Evolutionary conservation across 371 early-diverging fungal genomes (phyloP).

Genomic region (Mortierella sp.): DNA sequence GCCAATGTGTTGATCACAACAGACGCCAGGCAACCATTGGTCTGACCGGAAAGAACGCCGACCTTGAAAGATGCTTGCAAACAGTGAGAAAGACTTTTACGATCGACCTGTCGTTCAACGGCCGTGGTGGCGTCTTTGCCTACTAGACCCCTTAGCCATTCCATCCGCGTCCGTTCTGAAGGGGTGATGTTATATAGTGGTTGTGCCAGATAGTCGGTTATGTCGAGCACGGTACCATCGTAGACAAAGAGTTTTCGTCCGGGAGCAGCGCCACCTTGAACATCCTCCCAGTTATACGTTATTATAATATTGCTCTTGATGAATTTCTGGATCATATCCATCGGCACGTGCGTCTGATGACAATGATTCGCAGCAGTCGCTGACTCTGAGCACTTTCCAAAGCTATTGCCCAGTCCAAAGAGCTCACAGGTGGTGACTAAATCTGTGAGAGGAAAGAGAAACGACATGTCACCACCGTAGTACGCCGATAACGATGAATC

Average conservation of each 20-base stretch:
- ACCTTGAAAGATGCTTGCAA: conserved; percentile 67
- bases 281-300: conserved; percentile 19
- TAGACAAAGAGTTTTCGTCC: conserved; percentile 45
- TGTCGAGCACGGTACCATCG: conserved; percentile 53
- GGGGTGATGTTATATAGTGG: conserved; percentile 7
- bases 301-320: conserved; percentile 14
- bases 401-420: conserved; percentile 22
- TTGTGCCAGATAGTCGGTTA: conserved; percentile 48
- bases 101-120: conserved; percentile 22
- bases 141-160: conserved; percentile 42
- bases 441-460: conserved; percentile 40
- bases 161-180: conserved; percentile 19
- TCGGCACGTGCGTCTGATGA: conserved; percentile 23
- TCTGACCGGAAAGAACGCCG: conserved; percentile 75
- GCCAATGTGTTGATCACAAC: conserved; percentile 47
- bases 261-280: background rate
- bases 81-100: conserved; percentile 57
- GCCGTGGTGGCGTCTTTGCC: conserved; percentile 55
- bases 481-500: conserved; percentile 21
- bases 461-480: conserved; percentile 52
- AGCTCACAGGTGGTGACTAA: conserved; percentile 19
- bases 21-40: conserved; percentile 78
- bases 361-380: conserved; percentile 18
- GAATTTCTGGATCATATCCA: background rate
- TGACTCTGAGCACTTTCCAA: conserved; percentile 23